Percentiles rank a stretch among this genome's conserved stretches.
Evolutionary conservation across 2,329 filamentous ascomycete species (phyloP).

Genomic region (Cladorrhinum sp.): DNA sequence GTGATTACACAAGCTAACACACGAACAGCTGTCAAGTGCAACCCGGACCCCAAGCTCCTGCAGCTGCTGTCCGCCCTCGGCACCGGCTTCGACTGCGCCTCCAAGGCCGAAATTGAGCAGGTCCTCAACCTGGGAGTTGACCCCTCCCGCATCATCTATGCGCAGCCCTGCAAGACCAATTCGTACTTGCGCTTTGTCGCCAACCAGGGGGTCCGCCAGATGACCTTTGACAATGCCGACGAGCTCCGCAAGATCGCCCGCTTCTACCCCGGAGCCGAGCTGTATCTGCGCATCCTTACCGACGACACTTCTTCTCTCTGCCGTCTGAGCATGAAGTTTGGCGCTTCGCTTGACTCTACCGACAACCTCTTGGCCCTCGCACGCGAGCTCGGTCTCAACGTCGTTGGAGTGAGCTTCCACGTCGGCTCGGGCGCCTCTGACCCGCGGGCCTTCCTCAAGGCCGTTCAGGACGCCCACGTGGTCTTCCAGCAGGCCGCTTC

Average conservation of each 20-base stretch:
- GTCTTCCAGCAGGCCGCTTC: constrained; percentile 83
- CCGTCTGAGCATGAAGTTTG: constrained; percentile 95
- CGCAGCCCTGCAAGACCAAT: constrained; percentile 99
- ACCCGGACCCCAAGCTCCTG: constrained; percentile 87
- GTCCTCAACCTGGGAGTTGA: constrained; percentile 79
- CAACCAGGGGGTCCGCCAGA: constrained; percentile 83
- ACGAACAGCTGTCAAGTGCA: constrained; percentile 87
- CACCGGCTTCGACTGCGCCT: constrained; percentile 96
- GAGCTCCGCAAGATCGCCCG: constrained; percentile 98
- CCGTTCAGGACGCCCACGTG: constrained; percentile 80
- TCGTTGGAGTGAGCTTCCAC: constrained; percentile 96
- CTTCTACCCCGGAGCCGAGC: constrained; percentile 82
- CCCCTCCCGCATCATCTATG: constrained; percentile 93
- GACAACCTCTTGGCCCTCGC: constrained; percentile 75
- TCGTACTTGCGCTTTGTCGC: constrained; percentile 92
- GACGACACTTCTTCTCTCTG: constrained; percentile 94
- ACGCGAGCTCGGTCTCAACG: constrained; percentile 77
- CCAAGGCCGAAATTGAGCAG: constrained; percentile 94
- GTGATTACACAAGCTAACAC: constrained; percentile 7
- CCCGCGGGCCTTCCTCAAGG: constrained; percentile 85
- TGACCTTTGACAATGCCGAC: constrained; percentile 99
- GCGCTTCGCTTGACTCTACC: constrained; percentile 81
- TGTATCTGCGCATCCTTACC: constrained; percentile 91
- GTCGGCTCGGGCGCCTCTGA: constrained; percentile 95
- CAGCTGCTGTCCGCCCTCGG: constrained; percentile 83